A percentile compares a stretch with the other conserved stretches of the same genome.
These are phyloP conservation scores for Agroathelia rolfsii DNA, from an alignment of 1,284 basidiomycete species.

Conservation along the genomic window DNA sequence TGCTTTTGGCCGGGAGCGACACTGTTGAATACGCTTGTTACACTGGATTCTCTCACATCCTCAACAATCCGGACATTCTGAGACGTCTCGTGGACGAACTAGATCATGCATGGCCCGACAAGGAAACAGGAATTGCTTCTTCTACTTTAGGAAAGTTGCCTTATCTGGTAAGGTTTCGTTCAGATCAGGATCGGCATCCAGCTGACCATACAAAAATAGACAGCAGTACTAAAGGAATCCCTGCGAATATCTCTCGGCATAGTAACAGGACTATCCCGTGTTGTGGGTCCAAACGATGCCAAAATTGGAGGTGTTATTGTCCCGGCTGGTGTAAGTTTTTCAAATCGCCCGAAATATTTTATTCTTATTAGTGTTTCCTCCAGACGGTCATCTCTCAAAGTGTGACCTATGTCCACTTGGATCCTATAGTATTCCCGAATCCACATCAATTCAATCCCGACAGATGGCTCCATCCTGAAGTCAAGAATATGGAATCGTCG, in stretches of 20 bases:
- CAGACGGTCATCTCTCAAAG: constrained; percentile 18
- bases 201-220: constrained; percentile 18
- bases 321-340: constrained; percentile 15
- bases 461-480: constrained; percentile 15
- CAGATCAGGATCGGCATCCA: constrained; percentile 7
- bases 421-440: constrained; percentile 15
- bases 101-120: constrained; percentile 19
- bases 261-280: constrained; percentile 12
- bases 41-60: constrained; percentile 22
- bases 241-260: constrained; percentile 19
- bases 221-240: constrained; percentile 26
- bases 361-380: neutral
- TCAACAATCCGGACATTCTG: constrained; percentile 16
- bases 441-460: constrained; percentile 29
- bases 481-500: constrained; percentile 9
- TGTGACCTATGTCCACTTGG: constrained; percentile 13
- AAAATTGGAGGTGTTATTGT: constrained; percentile 13
- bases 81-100: constrained; percentile 18
- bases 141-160: constrained; percentile 22
- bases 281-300: constrained; percentile 13
- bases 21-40: constrained; percentile 26
- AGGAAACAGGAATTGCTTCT: constrained; percentile 13
- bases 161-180: constrained; percentile 21
- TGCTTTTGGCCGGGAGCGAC: constrained; percentile 27
- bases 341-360: neutral